Evolutionary conservation across 768 basidiomycete genomes (phyloP).

Genomic region (Thelephora ganbajun): DNA sequence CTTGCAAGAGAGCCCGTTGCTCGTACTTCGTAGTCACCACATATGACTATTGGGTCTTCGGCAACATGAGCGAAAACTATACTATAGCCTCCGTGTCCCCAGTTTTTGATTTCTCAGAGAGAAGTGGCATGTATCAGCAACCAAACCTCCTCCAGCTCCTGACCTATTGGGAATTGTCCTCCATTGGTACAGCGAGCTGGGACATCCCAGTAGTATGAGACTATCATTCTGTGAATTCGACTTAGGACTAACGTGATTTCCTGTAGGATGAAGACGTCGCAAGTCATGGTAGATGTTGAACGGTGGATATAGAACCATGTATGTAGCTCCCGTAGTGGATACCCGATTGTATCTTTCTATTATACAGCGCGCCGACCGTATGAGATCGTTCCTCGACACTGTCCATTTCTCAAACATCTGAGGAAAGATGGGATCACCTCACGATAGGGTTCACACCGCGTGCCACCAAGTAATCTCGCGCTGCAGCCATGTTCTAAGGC

Average conservation of each 20-base stretch:
- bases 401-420: too few species aligned
- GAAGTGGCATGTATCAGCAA: background rate
- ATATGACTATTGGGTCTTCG: background rate
- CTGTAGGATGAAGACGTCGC: too few species aligned
- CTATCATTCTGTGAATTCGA: too few species aligned
- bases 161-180: background rate
- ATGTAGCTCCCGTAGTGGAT: too few species aligned
- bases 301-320: too few species aligned
- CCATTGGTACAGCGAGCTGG: background rate
- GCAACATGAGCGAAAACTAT: background rate
- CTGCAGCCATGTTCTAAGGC: constrained; percentile 48
- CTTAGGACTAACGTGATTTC: too few species aligned
- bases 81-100: background rate
- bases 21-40: background rate
- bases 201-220: too few species aligned
- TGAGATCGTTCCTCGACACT: too few species aligned
- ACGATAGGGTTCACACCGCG: constrained; percentile 25
- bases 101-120: background rate
- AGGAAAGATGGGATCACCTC: constrained; percentile 11
- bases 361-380: too few species aligned
- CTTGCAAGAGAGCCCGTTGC: background rate
- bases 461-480: constrained; percentile 65
- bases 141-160: background rate
- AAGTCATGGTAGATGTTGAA: too few species aligned
- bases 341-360: too few species aligned